Evolutionary conservation across 2,329 filamentous ascomycete genomes (phyloP), one percentile per base, ranked within the genome.

Genomic region (Penicillium sp.): DNA sequence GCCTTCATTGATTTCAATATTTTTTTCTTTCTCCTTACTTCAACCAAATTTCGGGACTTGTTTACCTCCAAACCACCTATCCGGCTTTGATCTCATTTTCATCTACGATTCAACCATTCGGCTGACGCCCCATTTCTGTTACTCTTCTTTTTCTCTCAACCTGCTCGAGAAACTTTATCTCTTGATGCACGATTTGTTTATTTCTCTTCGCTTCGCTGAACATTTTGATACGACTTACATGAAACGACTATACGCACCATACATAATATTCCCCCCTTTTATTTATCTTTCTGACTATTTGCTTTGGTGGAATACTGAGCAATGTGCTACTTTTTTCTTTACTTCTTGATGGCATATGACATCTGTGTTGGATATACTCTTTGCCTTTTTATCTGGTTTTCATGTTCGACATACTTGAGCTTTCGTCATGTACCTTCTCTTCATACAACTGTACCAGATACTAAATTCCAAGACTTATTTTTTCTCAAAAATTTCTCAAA

Each of bases 221-320:
- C 49, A 62, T 60, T 60, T 65, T 54, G 62, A 67, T 49, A 68
- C 60, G 67, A 69, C 56, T 63, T 26, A 46, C 51, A 68, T 52
- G 63, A 68, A 51, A 63, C 62, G 63, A 60, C 45, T 60, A 43
- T 42, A 68, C 63, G 65, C 61, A 65, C 53, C 51, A 53, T 51
- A 65, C 61, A 65, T 62, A 61, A 57, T 58, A 54, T 49, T 45
- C 47, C 49, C 40, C 32, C 39, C 37, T 21, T 29, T 12, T 41
- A 20, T 33, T 52, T 26, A 42, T 17, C 37, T 44, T 46, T 49
- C 21, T 24, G 21, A 39, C 43, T 20, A 23, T 30, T 39, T 52
- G 15, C n/a, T 42, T 27, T 42, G 8, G 39, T 27, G 17, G 9
- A 8, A 20, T 3, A 9, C 39, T 10, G 20, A 27, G 26, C 20